Evolutionary conservation across 2,329 filamentous ascomycete species (phyloP).

Genomic region (Trichoderma simmonsii): DNA sequence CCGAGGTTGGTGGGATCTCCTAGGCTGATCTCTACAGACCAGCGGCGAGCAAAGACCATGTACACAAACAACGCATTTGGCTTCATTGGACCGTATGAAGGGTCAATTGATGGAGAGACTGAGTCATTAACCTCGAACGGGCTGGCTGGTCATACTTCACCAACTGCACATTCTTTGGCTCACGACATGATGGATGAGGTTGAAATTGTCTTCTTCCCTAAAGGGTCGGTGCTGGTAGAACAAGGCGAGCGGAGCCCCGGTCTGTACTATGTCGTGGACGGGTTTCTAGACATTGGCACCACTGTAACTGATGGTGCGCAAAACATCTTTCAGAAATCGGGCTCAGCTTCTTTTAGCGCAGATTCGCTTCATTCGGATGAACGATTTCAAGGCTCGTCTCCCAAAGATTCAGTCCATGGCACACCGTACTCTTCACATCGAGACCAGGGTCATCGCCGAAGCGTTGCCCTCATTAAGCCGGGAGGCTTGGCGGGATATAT

Average conservation of each 20-base stretch:
- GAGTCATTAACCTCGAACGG: conserved; percentile 78
- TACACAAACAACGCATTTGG: conserved; percentile 77
- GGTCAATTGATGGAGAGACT: conserved; percentile 72
- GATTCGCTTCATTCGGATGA: conserved; percentile 16
- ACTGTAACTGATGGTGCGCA: conserved; percentile 42
- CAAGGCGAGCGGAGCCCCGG: conserved; percentile 97
- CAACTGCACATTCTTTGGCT: conserved; percentile 63
- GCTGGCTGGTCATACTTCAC: conserved; percentile 56
- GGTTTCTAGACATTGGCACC: conserved; percentile 92
- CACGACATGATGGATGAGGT: conserved; percentile 88
- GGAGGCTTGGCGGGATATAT: conserved; percentile 93
- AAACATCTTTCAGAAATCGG: conserved; percentile 33
- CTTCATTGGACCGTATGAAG: conserved; percentile 80
- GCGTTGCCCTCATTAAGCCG: conserved; percentile 87
- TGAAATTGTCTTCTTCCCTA: conserved; percentile 95
- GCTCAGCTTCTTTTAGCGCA: conserved; percentile 24
- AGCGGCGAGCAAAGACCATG: conserved; percentile 71
- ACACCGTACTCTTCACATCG: conserved; percentile 30
- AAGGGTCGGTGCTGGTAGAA: conserved; percentile 90
- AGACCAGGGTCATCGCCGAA: conserved; percentile 53
- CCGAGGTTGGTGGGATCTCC: conserved; percentile 70
- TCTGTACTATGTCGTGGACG: conserved; percentile 95
- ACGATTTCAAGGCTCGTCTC: conserved; percentile 26
- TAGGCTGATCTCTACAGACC: conserved; percentile 77
- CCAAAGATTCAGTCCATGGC: not conserved